Conservation (phyloP, 2,329 filamentous ascomycete species). For the Penicillium sp. region DNA sequence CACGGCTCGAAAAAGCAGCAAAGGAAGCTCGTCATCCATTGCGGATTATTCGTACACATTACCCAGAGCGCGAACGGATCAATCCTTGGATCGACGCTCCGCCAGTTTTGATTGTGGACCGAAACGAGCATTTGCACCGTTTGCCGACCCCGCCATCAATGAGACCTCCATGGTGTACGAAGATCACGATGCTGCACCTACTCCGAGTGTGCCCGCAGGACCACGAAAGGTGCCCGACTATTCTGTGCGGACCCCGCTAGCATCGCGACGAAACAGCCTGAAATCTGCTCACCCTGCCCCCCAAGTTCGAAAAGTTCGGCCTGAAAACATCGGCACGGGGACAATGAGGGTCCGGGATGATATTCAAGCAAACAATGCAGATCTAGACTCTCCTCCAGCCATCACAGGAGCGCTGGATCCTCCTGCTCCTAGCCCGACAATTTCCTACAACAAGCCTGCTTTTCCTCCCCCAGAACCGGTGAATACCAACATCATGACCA, state of each 20-base stretch:
- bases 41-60: conserved; percentile 63
- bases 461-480: conserved; percentile 41
- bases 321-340: conserved; percentile 40
- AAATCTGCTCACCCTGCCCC: conserved; percentile 43
- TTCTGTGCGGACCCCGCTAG: conserved; percentile 32
- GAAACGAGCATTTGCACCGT: conserved; percentile 30
- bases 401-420: conserved; percentile 48
- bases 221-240: conserved; percentile 56
- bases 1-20: conserved; percentile 60
- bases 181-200: conserved; percentile 73
- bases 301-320: conserved; percentile 35
- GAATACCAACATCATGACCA: conserved; percentile 16
- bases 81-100: conserved; percentile 37
- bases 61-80: conserved; percentile 31
- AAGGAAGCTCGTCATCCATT: conserved; percentile 71
- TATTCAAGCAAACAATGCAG: conserved; percentile 20
- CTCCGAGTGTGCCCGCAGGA: conserved; percentile 76
- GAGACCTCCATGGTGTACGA: conserved; percentile 42
- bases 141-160: conserved; percentile 19
- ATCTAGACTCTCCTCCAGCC: conserved; percentile 38
- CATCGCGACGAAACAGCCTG: conserved; percentile 43
- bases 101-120: conserved; percentile 46
- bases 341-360: conserved; percentile 32
- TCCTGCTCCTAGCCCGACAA: conserved; percentile 52
- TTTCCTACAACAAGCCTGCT: conserved; percentile 49